These are phyloP conservation scores for Waltergamsia citrina DNA, from an alignment of 2,329 filamentous ascomycete species.

Conservation along the genomic window DNA sequence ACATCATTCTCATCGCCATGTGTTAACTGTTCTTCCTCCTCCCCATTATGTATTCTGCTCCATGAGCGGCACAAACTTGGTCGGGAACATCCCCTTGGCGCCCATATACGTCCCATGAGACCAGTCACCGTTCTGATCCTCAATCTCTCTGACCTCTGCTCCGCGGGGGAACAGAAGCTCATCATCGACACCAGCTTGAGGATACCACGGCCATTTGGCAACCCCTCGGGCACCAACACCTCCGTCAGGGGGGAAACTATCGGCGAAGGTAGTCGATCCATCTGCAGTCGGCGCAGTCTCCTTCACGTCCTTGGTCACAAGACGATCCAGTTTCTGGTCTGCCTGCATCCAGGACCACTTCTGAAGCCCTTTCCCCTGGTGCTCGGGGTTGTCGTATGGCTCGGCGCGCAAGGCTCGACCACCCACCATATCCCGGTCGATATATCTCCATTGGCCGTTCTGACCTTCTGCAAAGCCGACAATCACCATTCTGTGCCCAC, in stretches of 20 bases:
- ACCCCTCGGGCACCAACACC: constrained; percentile 55
- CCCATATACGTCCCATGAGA: constrained; percentile 82
- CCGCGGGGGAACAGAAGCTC: constrained; percentile 78
- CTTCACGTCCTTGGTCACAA: constrained; percentile 43
- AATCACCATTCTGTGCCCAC: constrained; percentile 76
- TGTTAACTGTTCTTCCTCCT: constrained; percentile 2
- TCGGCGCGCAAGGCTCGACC: constrained; percentile 60
- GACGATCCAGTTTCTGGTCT: constrained; percentile 27
- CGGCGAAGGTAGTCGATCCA: constrained; percentile 14
- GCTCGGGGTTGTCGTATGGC: constrained; percentile 26
- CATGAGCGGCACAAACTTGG: constrained; percentile 60
- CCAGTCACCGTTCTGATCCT: constrained; percentile 89
- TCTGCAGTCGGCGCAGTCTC: constrained; percentile 25
- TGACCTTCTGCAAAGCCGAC: constrained; percentile 64
- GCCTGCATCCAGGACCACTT: constrained; percentile 42
- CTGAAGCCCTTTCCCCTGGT: constrained; percentile 25
- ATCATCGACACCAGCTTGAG: constrained; percentile 52
- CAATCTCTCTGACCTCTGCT: constrained; percentile 73
- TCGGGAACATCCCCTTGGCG: constrained; percentile 68
- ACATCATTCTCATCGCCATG: constrained; percentile 2
- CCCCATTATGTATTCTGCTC: constrained; percentile 15
- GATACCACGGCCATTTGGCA: constrained; percentile 74
- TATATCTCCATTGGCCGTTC: constrained; percentile 56
- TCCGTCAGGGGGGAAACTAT: constrained; percentile 62
- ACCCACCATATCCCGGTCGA: constrained; percentile 68